Conservation (phyloP, 2,329 filamentous ascomycete species). For the Fusarium begoniae region DNA sequence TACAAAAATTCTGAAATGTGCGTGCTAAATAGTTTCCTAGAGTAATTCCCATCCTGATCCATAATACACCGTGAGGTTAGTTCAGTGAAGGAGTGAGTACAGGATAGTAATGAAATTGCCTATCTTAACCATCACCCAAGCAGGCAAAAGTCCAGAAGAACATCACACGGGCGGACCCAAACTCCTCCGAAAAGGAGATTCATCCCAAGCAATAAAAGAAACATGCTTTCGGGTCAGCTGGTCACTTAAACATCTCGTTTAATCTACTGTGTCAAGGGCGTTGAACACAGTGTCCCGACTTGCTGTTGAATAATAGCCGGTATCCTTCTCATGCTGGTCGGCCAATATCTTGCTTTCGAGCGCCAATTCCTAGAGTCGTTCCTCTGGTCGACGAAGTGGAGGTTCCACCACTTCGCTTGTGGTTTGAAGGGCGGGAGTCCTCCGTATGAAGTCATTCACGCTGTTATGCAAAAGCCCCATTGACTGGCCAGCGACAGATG, state of each 20-base stretch:
- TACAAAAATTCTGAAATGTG: rapidly evolving
- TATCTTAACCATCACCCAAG: not conserved
- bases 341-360: too few relatives aligned
- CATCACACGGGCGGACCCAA: rapidly evolving
- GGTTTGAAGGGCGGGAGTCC: too few relatives aligned
- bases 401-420: too few relatives aligned
- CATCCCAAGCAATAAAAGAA: not conserved
- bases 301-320: too few relatives aligned
- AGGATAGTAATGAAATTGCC: rapidly evolving
- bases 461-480: too few relatives aligned
- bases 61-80: rapidly evolving
- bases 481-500: not conserved
- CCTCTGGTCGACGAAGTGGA: too few relatives aligned
- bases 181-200: not conserved
- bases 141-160: rapidly evolving
- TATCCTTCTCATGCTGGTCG: too few relatives aligned
- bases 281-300: too few relatives aligned
- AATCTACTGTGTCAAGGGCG: too few relatives aligned
- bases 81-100: not conserved
- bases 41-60: not conserved
- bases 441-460: too few relatives aligned
- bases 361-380: too few relatives aligned
- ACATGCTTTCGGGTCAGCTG: rapidly evolving
- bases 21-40: not conserved
- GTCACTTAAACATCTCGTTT: too few relatives aligned